These are phyloP conservation scores for Chamaecyparis obtusa DNA, from an alignment of 75 land plant genomes.

Conservation along the genomic window DNA sequence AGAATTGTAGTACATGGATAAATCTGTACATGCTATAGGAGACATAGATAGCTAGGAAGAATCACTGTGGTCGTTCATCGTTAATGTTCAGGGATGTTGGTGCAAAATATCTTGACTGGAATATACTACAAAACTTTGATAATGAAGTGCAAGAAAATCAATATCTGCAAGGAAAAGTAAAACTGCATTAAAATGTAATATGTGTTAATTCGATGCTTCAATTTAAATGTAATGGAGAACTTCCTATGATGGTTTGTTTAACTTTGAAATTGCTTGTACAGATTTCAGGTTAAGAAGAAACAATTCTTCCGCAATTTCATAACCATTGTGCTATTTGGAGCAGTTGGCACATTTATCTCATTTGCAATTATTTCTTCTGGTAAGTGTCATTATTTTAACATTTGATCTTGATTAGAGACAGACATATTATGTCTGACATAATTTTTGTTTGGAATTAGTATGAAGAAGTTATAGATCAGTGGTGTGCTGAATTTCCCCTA, in stretches of 20 bases:
- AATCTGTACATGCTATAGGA: not conserved
- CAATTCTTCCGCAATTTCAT: constrained; percentile 45
- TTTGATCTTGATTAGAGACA: not conserved
- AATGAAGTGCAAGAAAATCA: not conserved
- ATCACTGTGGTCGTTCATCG: not conserved
- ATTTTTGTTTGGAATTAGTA: not conserved
- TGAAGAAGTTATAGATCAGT: not conserved
- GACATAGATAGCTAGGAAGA: not conserved
- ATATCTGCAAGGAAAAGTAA: not conserved
- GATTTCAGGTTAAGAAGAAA: constrained; percentile 52
- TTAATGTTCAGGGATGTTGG: not conserved
- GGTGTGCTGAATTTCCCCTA: not conserved
- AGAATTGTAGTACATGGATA: not conserved
- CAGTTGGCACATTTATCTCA: constrained; percentile 37
- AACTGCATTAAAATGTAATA: not conserved
- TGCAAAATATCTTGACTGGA: not conserved
- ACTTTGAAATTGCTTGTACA: not conserved
- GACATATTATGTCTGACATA: not conserved
- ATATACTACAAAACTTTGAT: not conserved
- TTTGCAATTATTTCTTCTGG: constrained; percentile 35
- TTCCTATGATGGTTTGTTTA: not conserved
- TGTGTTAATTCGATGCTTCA: not conserved
- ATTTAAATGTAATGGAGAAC: not conserved
- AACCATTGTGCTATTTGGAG: constrained; percentile 43
- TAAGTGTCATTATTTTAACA: constrained; percentile 16